Base-by-base conservation (phyloP, 176 grass and related monocot genomes). In the Sorghum bicolor region DNA sequence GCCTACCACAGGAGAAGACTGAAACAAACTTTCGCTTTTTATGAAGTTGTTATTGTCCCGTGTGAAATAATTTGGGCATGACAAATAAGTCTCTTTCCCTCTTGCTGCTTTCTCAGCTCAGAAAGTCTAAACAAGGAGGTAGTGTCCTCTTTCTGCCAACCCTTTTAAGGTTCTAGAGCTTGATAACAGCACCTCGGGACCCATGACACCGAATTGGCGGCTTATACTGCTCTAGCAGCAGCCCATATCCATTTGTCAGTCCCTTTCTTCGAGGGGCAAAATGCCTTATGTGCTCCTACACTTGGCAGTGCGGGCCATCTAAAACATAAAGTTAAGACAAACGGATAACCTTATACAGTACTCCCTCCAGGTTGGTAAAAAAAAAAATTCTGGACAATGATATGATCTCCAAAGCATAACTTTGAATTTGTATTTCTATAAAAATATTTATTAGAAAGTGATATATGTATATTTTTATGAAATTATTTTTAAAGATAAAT, bases 101-200 rank as follows among this genome's bases (percentile, higher is more conserved):
- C 22, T 0, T 57, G 33, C 66, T 81, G 44, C 34, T 81, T 55
- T 74, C 60, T 44, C 6, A 58, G 26, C 16, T 74, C 17, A 75
- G 3, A 44, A 81, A 67, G 70, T 81, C 62, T 26, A 67, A 74
- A 67, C 12, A 67, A 57, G 70, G 11, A 74, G 28, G 63, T 44
- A 30, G 24, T 5, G 24, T 16, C 30, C 8, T 75, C 58, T 75
- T 26, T 30, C 25, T 14, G 71, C 71, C 71, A 74, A 8, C 17
- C 36, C 43, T 75, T 25, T 73, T 34, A 58, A 85, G 28, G 74
- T 78, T 85, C 26, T 55, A 44, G 34, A 70, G 11, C 19, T 33
- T 65, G 24, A 52, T 17, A 52, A 20, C 22, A 63, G 24, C 28
- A 38, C 52, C 30, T 50, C 17, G 36, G 75, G 55, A 5, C 40